Evolutionary conservation across 768 basidiomycete genomes (phyloP), one percentile per base, ranked within the genome.

Genomic region (Boletus barrowsii): DNA sequence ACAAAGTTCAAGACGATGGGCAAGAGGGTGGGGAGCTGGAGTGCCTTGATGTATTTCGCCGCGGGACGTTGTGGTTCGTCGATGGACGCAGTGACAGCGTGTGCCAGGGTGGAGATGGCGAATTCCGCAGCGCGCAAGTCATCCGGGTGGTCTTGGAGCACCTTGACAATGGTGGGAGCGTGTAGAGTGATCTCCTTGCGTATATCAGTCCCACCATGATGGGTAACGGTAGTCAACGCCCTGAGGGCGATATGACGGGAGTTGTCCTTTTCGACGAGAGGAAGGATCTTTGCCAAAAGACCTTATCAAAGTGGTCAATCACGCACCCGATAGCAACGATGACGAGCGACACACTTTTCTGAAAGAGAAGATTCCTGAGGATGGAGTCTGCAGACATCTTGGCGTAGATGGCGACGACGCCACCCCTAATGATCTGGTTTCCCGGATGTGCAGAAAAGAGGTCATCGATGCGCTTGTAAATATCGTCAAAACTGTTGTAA

Each of bases 381-480:
- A 86, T 72, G 3, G 81, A 74, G 63, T 86, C 85, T 0, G 73
- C 75, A 32, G 76, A 84, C 81, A 87, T 83, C 61, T 82, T 83
- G 15, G 83, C 78, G 57, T 79, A 85, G 45, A 88, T 81, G 9
- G 79, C 81, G 9, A 84, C 73, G 42, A 87, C 79, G 0, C 79
- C 83, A 1, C 83, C 84, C 45, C 71, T 67, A 17, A 86, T 69
- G 53, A 75, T 76, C 35, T 79, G 75, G 63, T 81, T 79, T 1
- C 68, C 67, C 2, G 54, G 37, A 56, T 80, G 72, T 14, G 67
- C 70, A 2, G 74, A 63, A 58, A 80, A 86, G 2, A 76, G 71
- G n/a, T 70, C 69, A 43, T 84, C 79, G 24, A 86, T 73, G 26
- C 73, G 74, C 15, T 67, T 62, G 55, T 79, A 82, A 35, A 85